A percentile compares a stretch with the other conserved stretches of the same genome.
Conservation (phyloP, 495 filamentous ascomycete species). For the Aspergillus cavernicola region DNA sequence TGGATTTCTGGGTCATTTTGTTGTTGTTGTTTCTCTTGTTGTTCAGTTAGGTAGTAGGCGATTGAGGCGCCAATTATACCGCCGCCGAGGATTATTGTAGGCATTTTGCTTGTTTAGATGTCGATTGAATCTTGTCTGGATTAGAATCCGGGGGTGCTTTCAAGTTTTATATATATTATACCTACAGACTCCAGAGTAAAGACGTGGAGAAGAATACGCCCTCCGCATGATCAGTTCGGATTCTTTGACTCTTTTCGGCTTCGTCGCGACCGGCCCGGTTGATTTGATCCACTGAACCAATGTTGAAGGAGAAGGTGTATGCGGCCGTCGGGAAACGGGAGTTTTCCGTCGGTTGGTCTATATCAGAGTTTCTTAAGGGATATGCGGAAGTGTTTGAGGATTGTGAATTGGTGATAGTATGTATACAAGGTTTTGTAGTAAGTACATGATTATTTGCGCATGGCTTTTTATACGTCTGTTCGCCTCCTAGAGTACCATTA, state of each 20-base stretch:
- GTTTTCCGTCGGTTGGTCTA: not conserved
- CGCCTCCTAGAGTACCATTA: too few relatives aligned
- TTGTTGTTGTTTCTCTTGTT: conserved; percentile 19
- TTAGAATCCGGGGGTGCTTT: too few relatives aligned
- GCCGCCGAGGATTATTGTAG: conserved; percentile 70
- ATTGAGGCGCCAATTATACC: conserved; percentile 79
- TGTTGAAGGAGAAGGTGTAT: too few relatives aligned
- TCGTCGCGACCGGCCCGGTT: not conserved
- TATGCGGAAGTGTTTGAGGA: too few relatives aligned
- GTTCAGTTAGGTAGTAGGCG: conserved; percentile 63
- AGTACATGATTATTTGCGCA: too few relatives aligned
- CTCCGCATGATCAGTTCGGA: conserved; percentile 4
- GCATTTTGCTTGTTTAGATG: not conserved
- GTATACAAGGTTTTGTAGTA: too few relatives aligned
- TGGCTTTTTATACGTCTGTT: too few relatives aligned
- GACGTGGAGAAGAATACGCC: conserved; percentile 5
- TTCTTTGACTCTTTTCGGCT: conserved; percentile 1
- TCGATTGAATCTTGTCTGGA: too few relatives aligned
- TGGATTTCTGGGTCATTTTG: conserved; percentile 55
- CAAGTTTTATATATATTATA: too few relatives aligned
- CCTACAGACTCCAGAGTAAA: too few relatives aligned
- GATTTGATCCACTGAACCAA: not conserved
- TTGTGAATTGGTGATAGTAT: too few relatives aligned
- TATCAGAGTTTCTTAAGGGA: not conserved
- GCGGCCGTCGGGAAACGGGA: not conserved